These are phyloP conservation scores for Stachybotrys elegans DNA, from an alignment of 2,329 filamentous ascomycete species.

Conservation along the genomic window DNA sequence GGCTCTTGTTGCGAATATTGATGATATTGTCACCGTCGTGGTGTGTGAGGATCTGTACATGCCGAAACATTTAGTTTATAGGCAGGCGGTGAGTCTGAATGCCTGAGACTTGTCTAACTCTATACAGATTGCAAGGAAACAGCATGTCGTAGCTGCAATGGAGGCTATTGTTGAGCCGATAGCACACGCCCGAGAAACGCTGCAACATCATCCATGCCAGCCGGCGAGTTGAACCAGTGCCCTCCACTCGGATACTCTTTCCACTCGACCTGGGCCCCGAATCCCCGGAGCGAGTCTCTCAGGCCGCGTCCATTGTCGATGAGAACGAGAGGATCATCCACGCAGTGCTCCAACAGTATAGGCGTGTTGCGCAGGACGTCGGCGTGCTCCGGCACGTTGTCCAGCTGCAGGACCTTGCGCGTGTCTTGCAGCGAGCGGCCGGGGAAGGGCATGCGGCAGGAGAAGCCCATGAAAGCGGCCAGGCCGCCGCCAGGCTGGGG, in stretches of 20 bases:
- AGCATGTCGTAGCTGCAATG: too few relatives aligned
- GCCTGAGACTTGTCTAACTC: too few relatives aligned
- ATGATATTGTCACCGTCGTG: too few relatives aligned
- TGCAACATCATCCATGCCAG: slow-evolving; percentile 36
- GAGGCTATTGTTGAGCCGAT: too few relatives aligned
- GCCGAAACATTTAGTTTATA: too few relatives aligned
- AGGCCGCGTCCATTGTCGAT: slow-evolving; percentile 31
- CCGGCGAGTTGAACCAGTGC: slow-evolving; percentile 40
- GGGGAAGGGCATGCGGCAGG: slow-evolving; percentile 29
- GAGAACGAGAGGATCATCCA: slow-evolving; percentile 36
- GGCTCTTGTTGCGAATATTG: too few relatives aligned
- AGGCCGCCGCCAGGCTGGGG: slow-evolving; percentile 11
- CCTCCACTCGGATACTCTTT: slow-evolving; percentile 36
- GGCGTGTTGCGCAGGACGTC: slow-evolving; percentile 35
- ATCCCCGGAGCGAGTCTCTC: slow-evolving; percentile 26
- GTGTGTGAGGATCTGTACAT: too few relatives aligned
- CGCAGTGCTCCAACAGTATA: slow-evolving; percentile 38
- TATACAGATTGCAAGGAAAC: too few relatives aligned
- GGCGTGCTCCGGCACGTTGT: slow-evolving; percentile 17
- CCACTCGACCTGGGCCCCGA: slow-evolving; percentile 35
- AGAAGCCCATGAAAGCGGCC: slow-evolving; percentile 33
- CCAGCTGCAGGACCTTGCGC: slow-evolving; percentile 24
- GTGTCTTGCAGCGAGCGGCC: slow-evolving; percentile 23
- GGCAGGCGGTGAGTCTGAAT: too few relatives aligned
- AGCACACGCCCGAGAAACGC: slow-evolving; percentile 19